Evolutionary conservation across 2,329 filamentous ascomycete genomes (phyloP).

Genomic region (Paecilomyces formosus): DNA sequence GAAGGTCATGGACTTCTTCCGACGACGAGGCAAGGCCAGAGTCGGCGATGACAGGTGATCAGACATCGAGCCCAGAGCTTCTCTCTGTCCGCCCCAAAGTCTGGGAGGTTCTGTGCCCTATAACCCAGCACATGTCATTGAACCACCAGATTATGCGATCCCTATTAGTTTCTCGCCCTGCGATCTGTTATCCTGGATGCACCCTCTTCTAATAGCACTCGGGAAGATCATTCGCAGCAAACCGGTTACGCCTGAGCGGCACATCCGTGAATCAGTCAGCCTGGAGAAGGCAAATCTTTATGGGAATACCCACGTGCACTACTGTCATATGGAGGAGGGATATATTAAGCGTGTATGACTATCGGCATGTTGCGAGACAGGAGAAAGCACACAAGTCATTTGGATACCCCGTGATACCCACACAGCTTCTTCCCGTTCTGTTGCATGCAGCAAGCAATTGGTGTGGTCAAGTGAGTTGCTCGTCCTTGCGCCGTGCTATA

Average conservation of each 20-base stretch:
- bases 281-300: background rate
- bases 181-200: background rate
- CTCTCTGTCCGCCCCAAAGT: constrained; percentile 4
- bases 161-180: background rate
- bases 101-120: background rate
- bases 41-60: constrained; percentile 38
- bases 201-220: background rate
- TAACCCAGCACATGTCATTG: background rate
- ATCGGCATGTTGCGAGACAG: constrained; percentile 12
- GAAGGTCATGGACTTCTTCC: constrained; percentile 97
- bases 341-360: constrained; percentile 9
- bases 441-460: constrained; percentile 29
- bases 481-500: constrained; percentile 20
- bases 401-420: constrained; percentile 34
- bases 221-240: background rate
- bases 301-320: constrained; percentile 1
- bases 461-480: constrained; percentile 7
- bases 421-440: constrained; percentile 22
- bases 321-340: constrained; percentile 8
- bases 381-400: constrained; percentile 27
- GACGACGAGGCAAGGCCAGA: constrained; percentile 72
- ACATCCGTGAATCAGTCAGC: background rate
- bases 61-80: constrained; percentile 11
- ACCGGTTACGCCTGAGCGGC: background rate
- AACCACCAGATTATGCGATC: background rate